Evolutionary conservation across 2,329 filamentous ascomycete species (phyloP).

Genomic region (Hypoxylon rubiginosum): DNA sequence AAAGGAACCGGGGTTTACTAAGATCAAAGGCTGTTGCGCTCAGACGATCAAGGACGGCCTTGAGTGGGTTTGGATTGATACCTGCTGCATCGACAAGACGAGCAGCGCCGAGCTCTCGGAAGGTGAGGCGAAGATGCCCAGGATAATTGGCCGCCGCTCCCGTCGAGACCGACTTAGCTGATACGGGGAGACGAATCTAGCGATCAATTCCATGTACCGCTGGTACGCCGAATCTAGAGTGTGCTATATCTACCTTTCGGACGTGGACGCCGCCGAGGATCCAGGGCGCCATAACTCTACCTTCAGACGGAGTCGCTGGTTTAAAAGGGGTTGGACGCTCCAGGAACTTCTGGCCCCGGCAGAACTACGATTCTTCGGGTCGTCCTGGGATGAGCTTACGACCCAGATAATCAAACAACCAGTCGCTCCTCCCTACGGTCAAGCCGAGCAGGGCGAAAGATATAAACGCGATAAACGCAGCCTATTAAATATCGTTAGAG

Average conservation of each 20-base stretch:
- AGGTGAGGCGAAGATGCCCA: neutral
- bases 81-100: conserved; percentile 2
- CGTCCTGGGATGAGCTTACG: conserved; percentile 10
- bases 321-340: conserved; percentile 1
- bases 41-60: neutral
- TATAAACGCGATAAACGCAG: too few species aligned
- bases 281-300: neutral
- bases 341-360: conserved; percentile 15
- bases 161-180: neutral
- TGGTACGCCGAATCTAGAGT: conserved; percentile 6
- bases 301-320: conserved; percentile 11
- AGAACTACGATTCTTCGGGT: conserved; percentile 3
- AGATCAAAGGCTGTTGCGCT: neutral
- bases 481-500: too few species aligned
- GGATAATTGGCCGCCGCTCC: neutral
- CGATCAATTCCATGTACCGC: conserved; percentile 25
- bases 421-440: too few species aligned
- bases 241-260: conserved; percentile 21
- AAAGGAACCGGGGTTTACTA: neutral
- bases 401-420: too few species aligned
- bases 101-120: neutral
- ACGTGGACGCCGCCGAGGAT: neutral
- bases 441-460: too few species aligned
- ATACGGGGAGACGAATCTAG: neutral
- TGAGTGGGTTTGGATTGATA: conserved; percentile 9